Evolutionary conservation across 2,329 filamentous ascomycete species (phyloP).

Genomic region (Ramularia endophylla): DNA sequence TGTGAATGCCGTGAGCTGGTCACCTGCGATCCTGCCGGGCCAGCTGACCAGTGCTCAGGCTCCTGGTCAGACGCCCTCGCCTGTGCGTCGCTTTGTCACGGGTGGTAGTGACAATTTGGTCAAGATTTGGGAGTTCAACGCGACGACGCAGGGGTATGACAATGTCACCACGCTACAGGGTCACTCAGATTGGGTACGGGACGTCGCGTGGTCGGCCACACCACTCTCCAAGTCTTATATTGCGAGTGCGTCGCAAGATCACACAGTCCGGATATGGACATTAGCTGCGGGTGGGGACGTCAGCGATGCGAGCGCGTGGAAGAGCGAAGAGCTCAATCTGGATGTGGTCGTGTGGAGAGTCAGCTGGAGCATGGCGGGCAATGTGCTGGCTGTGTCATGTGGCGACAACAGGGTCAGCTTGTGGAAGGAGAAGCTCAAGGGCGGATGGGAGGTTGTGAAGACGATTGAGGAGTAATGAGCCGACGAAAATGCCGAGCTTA

Average conservation of each 20-base stretch:
- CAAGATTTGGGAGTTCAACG: slow-evolving; percentile 86
- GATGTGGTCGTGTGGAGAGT: slow-evolving; percentile 91
- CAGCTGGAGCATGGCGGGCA: slow-evolving; percentile 96
- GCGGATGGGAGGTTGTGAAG: slow-evolving; percentile 96
- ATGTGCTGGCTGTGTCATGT: slow-evolving; percentile 88
- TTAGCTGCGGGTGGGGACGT: slow-evolving; percentile 37
- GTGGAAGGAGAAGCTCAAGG: slow-evolving; percentile 97
- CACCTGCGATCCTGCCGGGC: slow-evolving; percentile 75
- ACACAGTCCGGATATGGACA: slow-evolving; percentile 97
- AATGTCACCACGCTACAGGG: slow-evolving; percentile 61
- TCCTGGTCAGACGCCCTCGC: slow-evolving; percentile 37
- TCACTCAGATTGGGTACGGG: slow-evolving; percentile 93
- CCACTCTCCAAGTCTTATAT: slow-evolving; percentile 96
- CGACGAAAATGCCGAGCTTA: no score
- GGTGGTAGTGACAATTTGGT: slow-evolving; percentile 90
- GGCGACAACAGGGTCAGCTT: slow-evolving; percentile 95
- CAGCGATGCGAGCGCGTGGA: slow-evolving; percentile 61
- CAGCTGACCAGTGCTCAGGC: slow-evolving; percentile 68
- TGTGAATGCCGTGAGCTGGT: slow-evolving; percentile 95
- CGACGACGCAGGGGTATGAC: slow-evolving; percentile 31
- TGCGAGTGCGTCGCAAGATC: slow-evolving; percentile 90
- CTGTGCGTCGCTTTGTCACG: slow-evolving; percentile 78
- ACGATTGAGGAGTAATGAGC: slow-evolving; percentile 62
- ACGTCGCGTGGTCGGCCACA: slow-evolving; percentile 95
- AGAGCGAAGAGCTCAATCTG: slow-evolving; percentile 77